Evolutionary conservation across 345 rosid species (phyloP), one percentile per base, ranked within the genome.

Genomic region (Anastatica hierochuntica): DNA sequence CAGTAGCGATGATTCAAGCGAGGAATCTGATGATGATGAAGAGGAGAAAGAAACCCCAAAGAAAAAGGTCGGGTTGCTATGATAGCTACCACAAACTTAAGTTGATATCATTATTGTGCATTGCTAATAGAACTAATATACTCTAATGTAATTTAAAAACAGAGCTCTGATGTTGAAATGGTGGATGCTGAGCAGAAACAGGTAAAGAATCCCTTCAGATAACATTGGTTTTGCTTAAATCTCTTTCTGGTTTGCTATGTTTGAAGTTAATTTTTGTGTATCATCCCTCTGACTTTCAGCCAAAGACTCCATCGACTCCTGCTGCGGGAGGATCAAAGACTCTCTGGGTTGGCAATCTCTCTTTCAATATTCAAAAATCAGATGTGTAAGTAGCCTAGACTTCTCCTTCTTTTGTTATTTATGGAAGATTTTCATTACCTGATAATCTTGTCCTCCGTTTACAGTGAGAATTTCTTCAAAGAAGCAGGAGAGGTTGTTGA

Each of bases 381-480:
- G 90, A 85, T 61, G 68, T 92, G 98, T 92, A 85, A 46, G 84
- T 48, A n/a, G 4, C 6, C 4, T 0, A 31, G 2, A 3, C 29
- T 53, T 9, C 6, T 16, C 9, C 10, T 10, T 2, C n/a, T 24
- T 14, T 20, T 18, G 7, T 8, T 10, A 3, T 56, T 6, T 10
- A 20, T 3, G 1, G 4, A 21, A 3, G n/a, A n/a, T n/a, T 11
- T 16, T n/a, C 10, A 1, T 16, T 2, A 35, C 17, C 4, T 57
- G 21, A 17, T 50, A 29, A 14, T 8, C 19, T 21, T 16, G 38
- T 45, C 13, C 0, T 37, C 12, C 1, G 4, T 6, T 30, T 75
- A 17, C 90, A 87, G 96, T 12, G 81, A 60, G 57, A 44, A 72
- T 39, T 88, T 92, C 82, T 92, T 88, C 60, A 69, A 80, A 59